Evolutionary conservation across 768 basidiomycete species (phyloP).

Genomic region (Amanita subjunquillea): DNA sequence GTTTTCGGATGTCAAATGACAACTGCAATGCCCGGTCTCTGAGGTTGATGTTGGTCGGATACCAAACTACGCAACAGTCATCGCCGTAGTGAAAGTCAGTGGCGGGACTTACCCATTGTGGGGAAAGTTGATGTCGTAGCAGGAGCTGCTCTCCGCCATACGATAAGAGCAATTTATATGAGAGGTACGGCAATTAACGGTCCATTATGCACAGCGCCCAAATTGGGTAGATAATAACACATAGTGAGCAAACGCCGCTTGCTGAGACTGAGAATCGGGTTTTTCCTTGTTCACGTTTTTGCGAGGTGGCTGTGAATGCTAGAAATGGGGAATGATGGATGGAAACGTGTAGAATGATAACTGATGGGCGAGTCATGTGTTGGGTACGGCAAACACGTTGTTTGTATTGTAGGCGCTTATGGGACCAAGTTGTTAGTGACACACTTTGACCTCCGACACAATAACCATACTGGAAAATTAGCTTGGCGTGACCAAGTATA

Average conservation of each 20-base stretch:
- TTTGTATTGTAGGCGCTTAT: not conserved
- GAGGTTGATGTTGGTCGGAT: not conserved
- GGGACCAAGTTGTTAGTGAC: not conserved
- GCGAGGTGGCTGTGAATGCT: not conserved
- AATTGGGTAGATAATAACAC: not conserved
- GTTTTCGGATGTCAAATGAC: not conserved
- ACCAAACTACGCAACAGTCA: not conserved
- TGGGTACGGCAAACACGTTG: not conserved
- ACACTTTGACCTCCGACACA: not conserved
- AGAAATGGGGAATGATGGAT: not conserved
- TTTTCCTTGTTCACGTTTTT: conserved; percentile 4
- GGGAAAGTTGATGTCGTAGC: not conserved
- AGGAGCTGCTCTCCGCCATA: not conserved
- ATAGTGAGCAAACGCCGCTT: not conserved
- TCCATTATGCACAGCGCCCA: not conserved
- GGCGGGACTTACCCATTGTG: not conserved
- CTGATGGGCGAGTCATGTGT: not conserved
- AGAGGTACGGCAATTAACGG: not conserved
- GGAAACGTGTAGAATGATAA: not conserved
- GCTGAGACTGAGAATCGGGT: not conserved
- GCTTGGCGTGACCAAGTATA: not conserved
- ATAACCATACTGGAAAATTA: not conserved
- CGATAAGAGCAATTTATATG: not conserved
- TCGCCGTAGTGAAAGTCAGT: not conserved
- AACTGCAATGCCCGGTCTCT: conserved; percentile 2